A percentile compares a stretch with the other conserved stretches of the same genome.
phyloP scores from a whole-genome alignment of 2,329 filamentous ascomycete species.

The Plenodomus lindquistii region DNA sequence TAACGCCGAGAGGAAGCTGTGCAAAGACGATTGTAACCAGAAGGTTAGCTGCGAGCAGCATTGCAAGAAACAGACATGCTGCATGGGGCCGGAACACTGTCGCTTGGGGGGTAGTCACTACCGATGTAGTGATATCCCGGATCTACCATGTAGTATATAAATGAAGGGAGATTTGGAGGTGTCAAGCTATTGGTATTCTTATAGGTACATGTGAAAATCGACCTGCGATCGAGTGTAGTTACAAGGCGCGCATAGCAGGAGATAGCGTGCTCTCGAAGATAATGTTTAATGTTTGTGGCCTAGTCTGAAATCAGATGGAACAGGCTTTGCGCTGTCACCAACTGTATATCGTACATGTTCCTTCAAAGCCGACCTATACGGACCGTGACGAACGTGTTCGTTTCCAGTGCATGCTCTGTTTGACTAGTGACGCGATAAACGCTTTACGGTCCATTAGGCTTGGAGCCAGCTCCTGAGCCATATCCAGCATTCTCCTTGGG shows the following conservation, averaged over 20 bases:
- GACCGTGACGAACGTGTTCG: not conserved
- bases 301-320: not conserved
- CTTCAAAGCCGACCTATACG: not conserved
- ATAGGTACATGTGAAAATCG: too few species aligned
- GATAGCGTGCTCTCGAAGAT: not conserved
- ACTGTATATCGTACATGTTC: not conserved
- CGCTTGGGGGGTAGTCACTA: not conserved
- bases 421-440: not conserved
- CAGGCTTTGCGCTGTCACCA: not conserved
- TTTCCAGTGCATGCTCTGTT: not conserved
- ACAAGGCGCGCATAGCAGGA: too few species aligned
- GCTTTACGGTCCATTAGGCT: conserved; percentile 2
- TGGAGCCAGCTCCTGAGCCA: conserved; percentile 12
- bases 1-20: not conserved
- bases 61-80: not conserved
- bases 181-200: too few species aligned
- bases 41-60: not conserved
- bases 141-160: not conserved
- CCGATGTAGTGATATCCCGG: not conserved
- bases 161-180: too few species aligned
- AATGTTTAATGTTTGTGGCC: not conserved
- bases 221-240: too few species aligned
- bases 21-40: not conserved
- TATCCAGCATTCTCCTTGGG: conserved; percentile 33
- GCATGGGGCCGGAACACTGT: not conserved